These are phyloP conservation scores for Fragaria iinumae DNA, from an alignment of 306 rosid species.

Conservation along the genomic window DNA sequence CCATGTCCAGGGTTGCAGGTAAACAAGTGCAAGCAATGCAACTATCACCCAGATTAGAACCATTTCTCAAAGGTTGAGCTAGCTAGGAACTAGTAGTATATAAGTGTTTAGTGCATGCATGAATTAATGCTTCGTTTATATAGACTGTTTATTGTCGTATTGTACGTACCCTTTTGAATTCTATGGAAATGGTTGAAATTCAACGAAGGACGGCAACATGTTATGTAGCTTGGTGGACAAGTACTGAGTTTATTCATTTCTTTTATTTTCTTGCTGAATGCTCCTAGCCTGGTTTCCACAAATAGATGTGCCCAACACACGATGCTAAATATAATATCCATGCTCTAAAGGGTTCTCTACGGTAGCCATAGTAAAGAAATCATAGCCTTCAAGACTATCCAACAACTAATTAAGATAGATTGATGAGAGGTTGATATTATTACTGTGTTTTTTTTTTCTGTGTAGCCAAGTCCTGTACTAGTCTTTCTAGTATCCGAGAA, in stretches of 20 bases:
- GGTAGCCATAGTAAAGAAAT: neutral
- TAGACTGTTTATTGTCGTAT: neutral
- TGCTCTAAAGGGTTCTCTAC: neutral
- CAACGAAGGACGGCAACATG: neutral
- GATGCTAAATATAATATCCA: neutral
- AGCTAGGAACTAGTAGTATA: neutral
- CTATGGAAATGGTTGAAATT: neutral
- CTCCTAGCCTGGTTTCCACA: neutral
- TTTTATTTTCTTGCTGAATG: neutral
- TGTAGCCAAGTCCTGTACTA: neutral
- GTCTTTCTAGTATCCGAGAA: neutral
- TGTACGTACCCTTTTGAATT: neutral
- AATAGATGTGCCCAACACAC: no score
- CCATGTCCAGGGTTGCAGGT: slow-evolving; percentile 5
- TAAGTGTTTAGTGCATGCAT: neutral
- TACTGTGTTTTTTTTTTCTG: no score
- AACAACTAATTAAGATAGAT: neutral
- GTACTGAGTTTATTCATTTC: neutral
- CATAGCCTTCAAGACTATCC: neutral
- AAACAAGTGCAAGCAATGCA: slow-evolving; percentile 4
- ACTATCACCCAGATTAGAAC: slow-evolving; percentile 5
- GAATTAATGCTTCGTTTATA: neutral
- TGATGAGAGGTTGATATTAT: neutral
- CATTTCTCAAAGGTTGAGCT: neutral
- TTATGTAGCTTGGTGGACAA: neutral